Evolutionary conservation across 106 monocot species (phyloP), one percentile per base, ranked within the genome.

Genomic region (Dendrobium nobile): DNA sequence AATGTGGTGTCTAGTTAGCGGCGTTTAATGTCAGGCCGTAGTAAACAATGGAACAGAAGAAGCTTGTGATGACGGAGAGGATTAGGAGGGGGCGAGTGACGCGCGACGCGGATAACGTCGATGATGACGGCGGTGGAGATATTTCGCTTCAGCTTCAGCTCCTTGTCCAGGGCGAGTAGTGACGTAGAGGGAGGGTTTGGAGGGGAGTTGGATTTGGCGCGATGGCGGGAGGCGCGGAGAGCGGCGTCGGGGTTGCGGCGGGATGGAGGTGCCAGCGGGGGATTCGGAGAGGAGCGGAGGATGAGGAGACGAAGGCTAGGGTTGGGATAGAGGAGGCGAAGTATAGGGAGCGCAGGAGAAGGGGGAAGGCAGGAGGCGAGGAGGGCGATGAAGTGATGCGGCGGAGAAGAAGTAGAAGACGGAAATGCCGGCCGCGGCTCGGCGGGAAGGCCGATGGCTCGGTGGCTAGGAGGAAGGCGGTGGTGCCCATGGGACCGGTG

Each of bases 21-120:
- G 90, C 92, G 77, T 95, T 95, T 22, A 95, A 85, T 77, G 85
- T 95, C 41, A 95, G 92, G 51, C 92, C 90, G 78, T 90, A 95
- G 85, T 95, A 95, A 0, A 90, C 90, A 18, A 92, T 18, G 27
- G 95, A 82, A 81, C 85, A 83, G 33, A 92, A 41, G 84, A 92
- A 82, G 81, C 84, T 86, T 59, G 91, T 87, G 7, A 67, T 27
- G 2, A 95, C 86, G 1, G 88, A 59, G 11, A 95, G 80, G 18
- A 87, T 27, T 11, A 95, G 84, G 15, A 90, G 77, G 0, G 54
- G 17, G 11, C 95, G 81, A 9, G 92, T 92, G 42, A 85, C 22
- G 7, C 83, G 87, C 3, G 82, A 84, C n/a, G 4, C 79, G 78
- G 33, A 92, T 1, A 4, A 86, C 90, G 77, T 90, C 92, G 5